Percentiles rank a stretch among this genome's conserved stretches.
Evolutionary conservation across 495 filamentous ascomycete species (phyloP).

Genomic region (Penicillium crystallinum): DNA sequence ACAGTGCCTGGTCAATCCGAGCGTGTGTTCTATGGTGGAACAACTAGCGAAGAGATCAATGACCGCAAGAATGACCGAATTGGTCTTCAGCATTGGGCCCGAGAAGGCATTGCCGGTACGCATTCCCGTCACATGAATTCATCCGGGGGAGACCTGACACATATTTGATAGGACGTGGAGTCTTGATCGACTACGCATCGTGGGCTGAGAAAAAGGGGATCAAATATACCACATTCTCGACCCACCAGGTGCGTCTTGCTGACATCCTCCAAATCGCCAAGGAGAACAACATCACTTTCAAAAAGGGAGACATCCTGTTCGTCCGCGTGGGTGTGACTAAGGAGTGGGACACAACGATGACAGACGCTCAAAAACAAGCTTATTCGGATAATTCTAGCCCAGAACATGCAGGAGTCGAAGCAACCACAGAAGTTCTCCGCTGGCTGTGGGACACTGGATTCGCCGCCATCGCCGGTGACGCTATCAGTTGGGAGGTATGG

Average conservation of each 20-base stretch:
- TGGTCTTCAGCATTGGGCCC: conserved; percentile 43
- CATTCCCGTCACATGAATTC: background rate
- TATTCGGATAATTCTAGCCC: conserved; percentile 23
- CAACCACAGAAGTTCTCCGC: conserved; percentile 32
- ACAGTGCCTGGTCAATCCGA: conserved; percentile 26
- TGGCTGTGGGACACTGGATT: conserved; percentile 49
- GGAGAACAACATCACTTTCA: conserved; percentile 35
- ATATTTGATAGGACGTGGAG: conserved; percentile 40
- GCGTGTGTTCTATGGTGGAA: conserved; percentile 49
- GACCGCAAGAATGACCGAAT: conserved; percentile 48
- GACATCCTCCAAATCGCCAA: conserved; percentile 37
- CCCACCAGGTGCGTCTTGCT: conserved; percentile 33
- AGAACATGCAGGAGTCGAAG: conserved; percentile 40
- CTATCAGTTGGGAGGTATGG: conserved; percentile 40
- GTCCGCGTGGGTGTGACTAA: conserved; percentile 43
- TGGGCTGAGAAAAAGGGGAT: conserved; percentile 43
- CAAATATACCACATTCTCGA: conserved; percentile 32
- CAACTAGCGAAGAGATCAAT: conserved; percentile 41
- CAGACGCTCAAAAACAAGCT: conserved; percentile 31
- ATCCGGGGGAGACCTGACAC: background rate
- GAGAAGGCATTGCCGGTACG: conserved; percentile 42
- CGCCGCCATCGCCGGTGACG: conserved; percentile 48
- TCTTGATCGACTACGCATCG: conserved; percentile 50
- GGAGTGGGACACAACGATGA: conserved; percentile 35
- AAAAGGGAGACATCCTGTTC: conserved; percentile 50